Conservation (phyloP, 768 basidiomycete genomes). For the Kwoniella shandongensis region DNA sequence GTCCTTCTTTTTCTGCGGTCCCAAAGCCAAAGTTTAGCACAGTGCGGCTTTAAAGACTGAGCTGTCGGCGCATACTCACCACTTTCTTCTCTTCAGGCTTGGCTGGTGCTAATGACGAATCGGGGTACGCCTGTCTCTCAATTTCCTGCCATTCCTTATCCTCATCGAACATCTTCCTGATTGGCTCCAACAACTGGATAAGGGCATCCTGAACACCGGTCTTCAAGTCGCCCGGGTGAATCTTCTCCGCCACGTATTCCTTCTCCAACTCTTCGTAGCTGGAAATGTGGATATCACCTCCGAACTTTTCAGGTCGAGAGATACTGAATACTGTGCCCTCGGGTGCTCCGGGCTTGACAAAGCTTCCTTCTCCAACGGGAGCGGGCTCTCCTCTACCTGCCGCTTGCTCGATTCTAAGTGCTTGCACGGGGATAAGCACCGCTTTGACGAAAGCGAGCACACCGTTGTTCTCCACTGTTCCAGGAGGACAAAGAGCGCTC, state of each 20-base stretch:
- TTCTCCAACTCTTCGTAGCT: slow-evolving; percentile 66
- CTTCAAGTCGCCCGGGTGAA: slow-evolving; percentile 93
- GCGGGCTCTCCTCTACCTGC: slow-evolving; percentile 55
- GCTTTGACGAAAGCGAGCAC: slow-evolving; percentile 78
- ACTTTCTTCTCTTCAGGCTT: slow-evolving; percentile 18
- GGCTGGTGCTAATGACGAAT: slow-evolving; percentile 25
- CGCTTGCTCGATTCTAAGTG: slow-evolving; percentile 66
- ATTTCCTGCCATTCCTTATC: slow-evolving; percentile 77
- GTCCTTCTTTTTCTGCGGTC: slow-evolving; percentile 34
- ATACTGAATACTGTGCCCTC: slow-evolving; percentile 79
- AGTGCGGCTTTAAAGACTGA: no score
- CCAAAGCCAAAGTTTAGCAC: no score
- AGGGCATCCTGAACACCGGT: slow-evolving; percentile 70
- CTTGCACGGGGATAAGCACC: slow-evolving; percentile 83
- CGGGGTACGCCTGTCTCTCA: slow-evolving; percentile 78
- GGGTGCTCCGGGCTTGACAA: slow-evolving; percentile 69
- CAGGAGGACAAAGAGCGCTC: slow-evolving; percentile 90
- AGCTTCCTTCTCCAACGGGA: slow-evolving; percentile 62
- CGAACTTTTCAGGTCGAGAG: slow-evolving; percentile 72
- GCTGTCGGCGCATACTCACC: no score
- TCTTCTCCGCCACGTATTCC: slow-evolving; percentile 70
- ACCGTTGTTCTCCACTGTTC: slow-evolving; percentile 83
- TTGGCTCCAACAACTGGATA: slow-evolving; percentile 71
- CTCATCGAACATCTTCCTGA: slow-evolving; percentile 72
- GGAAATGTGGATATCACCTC: slow-evolving; percentile 68